These are phyloP conservation scores for Stagonosporopsis cucurbitacearum DNA, from an alignment of 2,329 filamentous ascomycete species.

Conservation along the genomic window DNA sequence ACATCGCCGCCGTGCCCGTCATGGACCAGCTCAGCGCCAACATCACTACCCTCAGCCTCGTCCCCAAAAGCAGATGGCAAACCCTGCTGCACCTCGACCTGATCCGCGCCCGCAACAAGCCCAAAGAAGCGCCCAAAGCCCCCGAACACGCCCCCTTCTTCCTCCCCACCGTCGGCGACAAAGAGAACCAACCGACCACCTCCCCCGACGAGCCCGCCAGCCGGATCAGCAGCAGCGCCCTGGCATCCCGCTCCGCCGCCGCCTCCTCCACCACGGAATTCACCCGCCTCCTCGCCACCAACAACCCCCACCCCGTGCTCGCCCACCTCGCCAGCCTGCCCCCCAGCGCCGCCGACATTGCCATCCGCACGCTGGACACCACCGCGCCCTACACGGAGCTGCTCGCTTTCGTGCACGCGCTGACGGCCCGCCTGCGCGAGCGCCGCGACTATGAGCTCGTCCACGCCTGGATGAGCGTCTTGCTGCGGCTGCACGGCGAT, in stretches of 20 bases:
- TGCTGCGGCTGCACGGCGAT: slow-evolving; percentile 78
- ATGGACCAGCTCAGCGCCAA: slow-evolving; percentile 81
- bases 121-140: slow-evolving; percentile 86
- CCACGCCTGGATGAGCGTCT: slow-evolving; percentile 97
- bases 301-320: slow-evolving; percentile 68
- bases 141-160: slow-evolving; percentile 98
- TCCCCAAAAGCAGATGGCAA: slow-evolving; percentile 93
- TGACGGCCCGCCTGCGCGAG: slow-evolving; percentile 72
- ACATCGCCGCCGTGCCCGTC: slow-evolving; percentile 52
- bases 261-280: slow-evolving; percentile 50
- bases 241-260: slow-evolving; percentile 40
- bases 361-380: slow-evolving; percentile 77
- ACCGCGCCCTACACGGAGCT: slow-evolving; percentile 70
- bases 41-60: slow-evolving; percentile 85
- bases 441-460: slow-evolving; percentile 89
- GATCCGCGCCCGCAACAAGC: slow-evolving; percentile 91
- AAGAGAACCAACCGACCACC: slow-evolving; percentile 22
- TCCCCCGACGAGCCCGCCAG: slow-evolving; percentile 29
- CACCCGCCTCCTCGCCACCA: slow-evolving; percentile 56
- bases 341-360: slow-evolving; percentile 86
- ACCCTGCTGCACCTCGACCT: slow-evolving; percentile 90
- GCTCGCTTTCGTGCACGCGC: slow-evolving; percentile 77
- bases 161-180: slow-evolving; percentile 69
- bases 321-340: slow-evolving; percentile 79
- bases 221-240: slow-evolving; percentile 44